phyloP scores from a whole-genome alignment of 805 yeast species.

The Yueomyces sp. region DNA sequence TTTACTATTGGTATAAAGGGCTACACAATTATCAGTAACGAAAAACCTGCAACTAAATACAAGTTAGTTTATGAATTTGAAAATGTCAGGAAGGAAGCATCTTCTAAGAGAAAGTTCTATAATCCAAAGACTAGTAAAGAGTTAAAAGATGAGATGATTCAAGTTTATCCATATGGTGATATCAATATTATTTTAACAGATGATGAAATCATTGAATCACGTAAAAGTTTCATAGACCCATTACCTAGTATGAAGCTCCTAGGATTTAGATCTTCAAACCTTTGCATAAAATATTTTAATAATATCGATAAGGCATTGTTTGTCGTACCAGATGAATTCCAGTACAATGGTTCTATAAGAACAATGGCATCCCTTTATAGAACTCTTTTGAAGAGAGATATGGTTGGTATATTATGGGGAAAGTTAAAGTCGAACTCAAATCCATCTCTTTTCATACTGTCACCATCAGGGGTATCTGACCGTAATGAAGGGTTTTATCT shows the following conservation, averaged over 20 bases:
- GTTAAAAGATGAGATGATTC: slow-evolving; percentile 22
- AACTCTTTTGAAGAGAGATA: slow-evolving; percentile 35
- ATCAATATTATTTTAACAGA: slow-evolving; percentile 29
- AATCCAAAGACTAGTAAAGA: slow-evolving; percentile 33
- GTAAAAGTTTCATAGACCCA: slow-evolving; percentile 20
- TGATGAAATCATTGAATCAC: slow-evolving; percentile 25
- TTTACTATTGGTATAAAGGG: slow-evolving; percentile 61
- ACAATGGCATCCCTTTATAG: slow-evolving; percentile 59
- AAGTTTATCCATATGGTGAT: slow-evolving; percentile 35
- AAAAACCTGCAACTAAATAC: slow-evolving; percentile 32
- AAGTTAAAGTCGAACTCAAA: slow-evolving; percentile 36
- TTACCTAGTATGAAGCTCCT: slow-evolving; percentile 47
- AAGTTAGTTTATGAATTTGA: slow-evolving; percentile 41
- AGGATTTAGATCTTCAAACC: slow-evolving; percentile 43
- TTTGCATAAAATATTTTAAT: slow-evolving; percentile 36
- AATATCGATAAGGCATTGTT: slow-evolving; percentile 44
- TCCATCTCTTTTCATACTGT: slow-evolving; percentile 46
- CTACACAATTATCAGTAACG: slow-evolving; percentile 45
- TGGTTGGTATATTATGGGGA: slow-evolving; percentile 66
- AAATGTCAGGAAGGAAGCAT: slow-evolving; percentile 39
- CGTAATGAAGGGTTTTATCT: slow-evolving; percentile 58
- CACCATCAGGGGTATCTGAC: slow-evolving; percentile 33
- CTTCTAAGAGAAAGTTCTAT: slow-evolving; percentile 29
- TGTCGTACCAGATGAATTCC: slow-evolving; percentile 53
- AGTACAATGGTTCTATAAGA: slow-evolving; percentile 45